These are phyloP conservation scores for Trichoderma sp. DNA, from an alignment of 2,329 filamentous ascomycete species.

Conservation along the genomic window DNA sequence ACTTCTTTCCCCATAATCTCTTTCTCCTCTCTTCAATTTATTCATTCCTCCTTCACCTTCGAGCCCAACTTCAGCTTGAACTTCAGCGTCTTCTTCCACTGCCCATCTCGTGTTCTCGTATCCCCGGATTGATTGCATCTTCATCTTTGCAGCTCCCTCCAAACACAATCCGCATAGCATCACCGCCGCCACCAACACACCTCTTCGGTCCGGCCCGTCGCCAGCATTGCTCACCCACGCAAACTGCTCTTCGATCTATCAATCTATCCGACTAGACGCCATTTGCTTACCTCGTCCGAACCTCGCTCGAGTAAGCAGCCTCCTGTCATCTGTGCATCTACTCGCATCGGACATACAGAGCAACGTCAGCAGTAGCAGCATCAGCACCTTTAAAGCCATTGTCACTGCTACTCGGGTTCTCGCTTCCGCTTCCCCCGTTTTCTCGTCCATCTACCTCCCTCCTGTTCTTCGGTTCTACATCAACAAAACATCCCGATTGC, in stretches of 20 bases:
- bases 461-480: not conserved
- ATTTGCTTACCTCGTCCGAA: not conserved
- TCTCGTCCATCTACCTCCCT: not conserved
- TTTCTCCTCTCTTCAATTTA: not conserved
- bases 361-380: not conserved
- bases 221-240: not conserved
- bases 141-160: not conserved
- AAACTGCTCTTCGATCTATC: no score
- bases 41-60: not conserved
- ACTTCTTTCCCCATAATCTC: no score
- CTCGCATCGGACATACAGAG: no score
- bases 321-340: not conserved
- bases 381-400: not conserved
- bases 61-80: not conserved
- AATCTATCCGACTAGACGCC: not conserved
- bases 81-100: not conserved
- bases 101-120: not conserved
- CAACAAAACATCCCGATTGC: not conserved
- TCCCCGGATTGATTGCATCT: not conserved
- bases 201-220: not conserved
- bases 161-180: not conserved
- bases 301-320: not conserved
- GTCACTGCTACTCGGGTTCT: not conserved
- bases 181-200: not conserved
- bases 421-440: not conserved